Evolutionary conservation across 257 asterid species (phyloP), one percentile per base, ranked within the genome.

Genomic region (Marsdenia floribunda): DNA sequence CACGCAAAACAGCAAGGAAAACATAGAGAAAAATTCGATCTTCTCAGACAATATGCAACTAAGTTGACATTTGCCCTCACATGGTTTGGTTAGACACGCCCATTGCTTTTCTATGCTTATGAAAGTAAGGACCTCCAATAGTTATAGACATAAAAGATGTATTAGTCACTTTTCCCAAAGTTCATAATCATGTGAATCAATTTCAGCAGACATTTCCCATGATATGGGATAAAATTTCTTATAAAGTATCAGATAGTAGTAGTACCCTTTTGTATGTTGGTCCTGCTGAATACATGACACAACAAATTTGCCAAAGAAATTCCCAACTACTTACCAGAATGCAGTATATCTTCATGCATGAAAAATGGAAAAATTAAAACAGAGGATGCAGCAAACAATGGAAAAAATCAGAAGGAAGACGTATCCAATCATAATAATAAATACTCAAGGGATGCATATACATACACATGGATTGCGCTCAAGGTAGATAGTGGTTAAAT

Each of bases 381-480:
- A 57, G 65, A 71, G 16, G 33, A 29, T 29, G 33, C 33, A 1
- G 33, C 33, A 29, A 29, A 29, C 33, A 29, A 29, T 29, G 33
- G 33, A 29, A 29, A 40, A 65, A 4, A 65, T 33, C 71, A 66
- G 66, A 29, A 47, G 19, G 21, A 54, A 67, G 55, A 46, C 14
- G 40, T 7, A n/a, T 40, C 52, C n/a, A 54, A n/a, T 55, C 54
- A 22, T 19, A 42, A n/a, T 11, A 26, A 44, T 24, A 16, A 52
- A 49, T 44, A 59, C 55, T 47, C 49, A 63, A 50, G 72, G 65
- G 18, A 14, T 24, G 54, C 35, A 71, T 70, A 42, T 55, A 79
- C 96, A 49, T 90, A 94, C 99, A 86, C 96, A 92, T 75, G 97
- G 96, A 81, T 95, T 95, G 78, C 96, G 96, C 93, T 92, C 97